Evolutionary conservation across 1,284 basidiomycete genomes (phyloP), one percentile per base, ranked within the genome.

Genomic region (Kwoniella shivajii): DNA sequence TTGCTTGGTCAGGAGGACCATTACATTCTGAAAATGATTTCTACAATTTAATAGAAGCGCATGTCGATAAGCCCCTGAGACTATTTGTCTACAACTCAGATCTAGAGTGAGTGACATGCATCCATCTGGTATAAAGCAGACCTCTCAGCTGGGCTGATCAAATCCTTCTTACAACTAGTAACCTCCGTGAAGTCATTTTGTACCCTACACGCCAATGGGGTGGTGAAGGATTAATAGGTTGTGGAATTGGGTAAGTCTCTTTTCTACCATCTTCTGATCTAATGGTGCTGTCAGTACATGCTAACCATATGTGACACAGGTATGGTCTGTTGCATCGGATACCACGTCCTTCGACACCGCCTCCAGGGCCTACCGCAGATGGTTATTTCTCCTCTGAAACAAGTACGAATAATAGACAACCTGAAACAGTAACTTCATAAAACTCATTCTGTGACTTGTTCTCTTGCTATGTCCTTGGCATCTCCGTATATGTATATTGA

Each of bases 61-160:
- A 98, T 77, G 84, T 90, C 50, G 94, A 97, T 69, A 93, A 92
- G 75, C 90, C 94, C 6, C 78, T 98, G 36, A 82, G 92, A 38
- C 87, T 98, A 26, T 98, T 95, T 73, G 94, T 98, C 6, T 98
- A 98, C 78, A 97, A 93, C 41, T 88, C 92, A 65, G 95, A 98
- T 78, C 95, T 97, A 69, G 93, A 99, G 91, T 93, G 76, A 62
- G 90, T 82, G 18, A 7, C 9, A 9, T 10, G 27, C 14, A 31
- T 34, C 46, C 41, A 26, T 24, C 38, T 60, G 44, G 55, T 29
- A 6, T 18, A 14, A 39, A n/a, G n/a, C n/a, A n/a, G n/a, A n/a
- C 18, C 36, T 38, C n/a, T 38, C 16, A 18, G 37, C 20, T 18
- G 22, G 6, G 5, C 27, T 6, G 26, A 13, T 31, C 29, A 41